Conservation (phyloP, 2,329 filamentous ascomycete species). For the Ophiostoma pallidulum region DNA sequence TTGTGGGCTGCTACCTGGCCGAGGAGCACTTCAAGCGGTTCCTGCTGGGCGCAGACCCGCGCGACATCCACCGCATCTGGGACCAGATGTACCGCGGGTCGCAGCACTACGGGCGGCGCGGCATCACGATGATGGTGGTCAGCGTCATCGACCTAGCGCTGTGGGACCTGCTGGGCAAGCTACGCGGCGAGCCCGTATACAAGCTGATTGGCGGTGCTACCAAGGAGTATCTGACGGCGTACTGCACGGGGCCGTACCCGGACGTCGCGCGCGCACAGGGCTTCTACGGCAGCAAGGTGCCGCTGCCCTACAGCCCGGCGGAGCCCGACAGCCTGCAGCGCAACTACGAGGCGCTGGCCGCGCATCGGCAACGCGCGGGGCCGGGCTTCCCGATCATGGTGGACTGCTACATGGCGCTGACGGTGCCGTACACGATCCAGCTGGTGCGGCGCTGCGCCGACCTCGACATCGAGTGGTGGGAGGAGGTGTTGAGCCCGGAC, state of each 20-base stretch:
- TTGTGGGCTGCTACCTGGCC: conserved; percentile 5
- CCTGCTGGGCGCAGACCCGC: conserved; percentile 8
- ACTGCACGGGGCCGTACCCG: conserved; percentile 8
- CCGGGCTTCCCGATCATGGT: conserved; percentile 7
- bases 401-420: conserved; percentile 12
- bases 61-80: conserved; percentile 8
- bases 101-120: conserved; percentile 8
- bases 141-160: conserved; percentile 8
- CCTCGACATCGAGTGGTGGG: conserved; percentile 11
- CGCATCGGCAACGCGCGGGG: conserved; percentile 1
- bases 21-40: conserved; percentile 9
- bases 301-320: conserved; percentile 4
- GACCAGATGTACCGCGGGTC: conserved; percentile 11
- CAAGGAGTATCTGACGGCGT: neutral
- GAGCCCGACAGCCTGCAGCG: conserved; percentile 4
- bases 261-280: neutral
- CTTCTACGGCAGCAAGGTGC: conserved; percentile 6
- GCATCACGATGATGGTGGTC: conserved; percentile 6
- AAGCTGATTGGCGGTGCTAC: conserved; percentile 7
- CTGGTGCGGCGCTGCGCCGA: conserved; percentile 4
- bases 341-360: conserved; percentile 2
- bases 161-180: conserved; percentile 10
- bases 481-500: conserved; percentile 10
- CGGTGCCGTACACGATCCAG: conserved; percentile 5
- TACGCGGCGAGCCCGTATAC: conserved; percentile 9